These are phyloP conservation scores for Candida labiduridarum DNA, from an alignment of 1,139 yeast genomes.

Conservation along the genomic window DNA sequence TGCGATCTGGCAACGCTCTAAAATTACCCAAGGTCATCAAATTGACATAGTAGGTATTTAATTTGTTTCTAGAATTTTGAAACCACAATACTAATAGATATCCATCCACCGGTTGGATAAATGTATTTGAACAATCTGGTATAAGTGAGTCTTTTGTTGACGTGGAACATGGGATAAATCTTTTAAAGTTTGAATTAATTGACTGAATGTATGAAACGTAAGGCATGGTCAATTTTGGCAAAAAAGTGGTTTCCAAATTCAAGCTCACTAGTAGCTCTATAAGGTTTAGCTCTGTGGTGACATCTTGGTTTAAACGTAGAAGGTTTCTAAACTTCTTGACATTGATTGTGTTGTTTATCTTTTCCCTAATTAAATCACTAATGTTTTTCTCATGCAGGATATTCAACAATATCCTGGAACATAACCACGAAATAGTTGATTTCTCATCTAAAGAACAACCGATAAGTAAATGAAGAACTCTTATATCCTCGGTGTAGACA, in stretches of 20 bases:
- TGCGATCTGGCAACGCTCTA: constrained; percentile 13
- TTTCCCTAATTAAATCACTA: not conserved
- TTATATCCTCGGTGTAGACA: constrained; percentile 6
- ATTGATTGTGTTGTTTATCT: constrained; percentile 6
- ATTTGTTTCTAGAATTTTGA: constrained; percentile 4
- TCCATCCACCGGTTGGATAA: constrained; percentile 19
- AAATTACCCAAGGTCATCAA: constrained; percentile 15
- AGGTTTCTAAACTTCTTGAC: constrained; percentile 9
- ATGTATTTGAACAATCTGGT: constrained; percentile 9
- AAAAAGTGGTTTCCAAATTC: constrained; percentile 4
- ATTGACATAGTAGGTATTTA: constrained; percentile 16
- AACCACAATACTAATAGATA: constrained; percentile 19
- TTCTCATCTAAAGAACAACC: constrained; percentile 5
- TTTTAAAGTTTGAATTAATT: constrained; percentile 18
- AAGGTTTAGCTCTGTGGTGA: constrained; percentile 16
- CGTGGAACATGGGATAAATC: constrained; percentile 16
- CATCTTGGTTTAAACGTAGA: constrained; percentile 13
- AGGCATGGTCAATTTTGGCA: constrained; percentile 9
- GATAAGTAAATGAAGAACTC: constrained; percentile 7
- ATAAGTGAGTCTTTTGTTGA: constrained; percentile 8
- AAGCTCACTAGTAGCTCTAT: constrained; percentile 11
- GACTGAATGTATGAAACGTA: constrained; percentile 16
- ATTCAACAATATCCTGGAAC: constrained; percentile 8
- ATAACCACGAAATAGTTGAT: constrained; percentile 9
- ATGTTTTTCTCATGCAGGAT: constrained; percentile 1